Evolutionary conservation across 163 green algal species (phyloP), one percentile per base, ranked within the genome.

Genomic region (Chlorella variabilis): DNA sequence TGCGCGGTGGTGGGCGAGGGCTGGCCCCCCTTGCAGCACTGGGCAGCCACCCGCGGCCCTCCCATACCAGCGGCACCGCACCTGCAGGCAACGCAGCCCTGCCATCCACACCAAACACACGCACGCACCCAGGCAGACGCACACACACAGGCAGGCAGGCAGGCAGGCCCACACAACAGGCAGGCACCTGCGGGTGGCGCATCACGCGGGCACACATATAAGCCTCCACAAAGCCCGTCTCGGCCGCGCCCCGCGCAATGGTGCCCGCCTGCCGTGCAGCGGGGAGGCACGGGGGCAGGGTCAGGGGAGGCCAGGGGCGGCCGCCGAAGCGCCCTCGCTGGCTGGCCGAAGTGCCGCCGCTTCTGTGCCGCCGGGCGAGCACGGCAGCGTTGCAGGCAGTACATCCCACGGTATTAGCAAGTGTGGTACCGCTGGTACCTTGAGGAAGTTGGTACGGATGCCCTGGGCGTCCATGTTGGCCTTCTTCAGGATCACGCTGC

Each of bases 401-500:
- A 54, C 45, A n/a, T n/a, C n/a, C n/a, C n/a, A n/a, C n/a, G n/a
- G n/a, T n/a, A n/a, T n/a, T 29, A 5, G 4, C 25, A 33, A 38
- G 51, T n/a, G 15, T 15, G 15, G 13, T 25, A 29, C 59, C 27
- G 7, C 23, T 20, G n/a, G n/a, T 21, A 82, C 82, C 34, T 88
- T 86, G 9, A 98, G 82, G 84, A 98, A 98, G 82, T 97, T 86
- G 31, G 59, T 84, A 41, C 88, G 70, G 36, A 95, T 86, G 11
- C 86, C 90, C 20, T 84, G 67, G 4, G 75, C 70, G 74, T 98
- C 94, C 49, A 93, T 81, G 83, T 98, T 97, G 41, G 95, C 91
- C 17, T 92, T 87, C 85, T 98, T 98, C 25, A 98, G 86, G 73
- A 98, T 93, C 42, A 98, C 93, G 17, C 73, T 80, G 73, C 73